Evolutionary conservation across 2,329 filamentous ascomycete species (phyloP).

Genomic region (Neopestalotiopsis rosae): DNA sequence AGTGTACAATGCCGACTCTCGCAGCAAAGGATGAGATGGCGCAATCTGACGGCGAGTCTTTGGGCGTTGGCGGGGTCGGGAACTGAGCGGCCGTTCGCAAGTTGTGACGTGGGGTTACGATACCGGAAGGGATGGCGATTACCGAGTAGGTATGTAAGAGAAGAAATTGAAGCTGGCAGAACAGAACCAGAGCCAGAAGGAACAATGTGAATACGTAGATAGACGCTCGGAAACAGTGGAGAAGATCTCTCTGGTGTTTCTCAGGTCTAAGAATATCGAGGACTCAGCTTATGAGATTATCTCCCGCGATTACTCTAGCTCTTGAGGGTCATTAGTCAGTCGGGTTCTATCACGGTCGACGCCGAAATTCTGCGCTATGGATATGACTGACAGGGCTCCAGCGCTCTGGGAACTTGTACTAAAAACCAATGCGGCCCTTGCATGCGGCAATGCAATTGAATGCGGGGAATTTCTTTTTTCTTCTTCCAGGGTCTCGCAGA

Average conservation of each 20-base stretch:
- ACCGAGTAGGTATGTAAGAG: not conserved
- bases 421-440: slow-evolving; percentile 6
- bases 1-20: not conserved
- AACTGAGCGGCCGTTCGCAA: not conserved
- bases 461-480: not conserved
- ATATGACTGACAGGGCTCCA: not conserved
- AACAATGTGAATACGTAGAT: not conserved
- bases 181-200: not conserved
- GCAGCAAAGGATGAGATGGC: not conserved
- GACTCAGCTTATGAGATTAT: slow-evolving; percentile 6
- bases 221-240: not conserved
- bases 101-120: not conserved
- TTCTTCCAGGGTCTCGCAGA: not conserved
- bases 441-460: slow-evolving; percentile 13
- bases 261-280: not conserved
- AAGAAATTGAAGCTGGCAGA: not conserved
- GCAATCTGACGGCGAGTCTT: not conserved
- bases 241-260: too few species aligned
- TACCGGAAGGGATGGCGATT: not conserved
- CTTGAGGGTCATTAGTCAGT: slow-evolving; percentile 17
- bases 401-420: not conserved
- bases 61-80: not conserved
- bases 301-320: slow-evolving; percentile 17
- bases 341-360: not conserved
- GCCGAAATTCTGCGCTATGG: slow-evolving; percentile 3